Evolutionary conservation across 441 rosid genomes (phyloP).

Genomic region (Gossypium schwendimanii): DNA sequence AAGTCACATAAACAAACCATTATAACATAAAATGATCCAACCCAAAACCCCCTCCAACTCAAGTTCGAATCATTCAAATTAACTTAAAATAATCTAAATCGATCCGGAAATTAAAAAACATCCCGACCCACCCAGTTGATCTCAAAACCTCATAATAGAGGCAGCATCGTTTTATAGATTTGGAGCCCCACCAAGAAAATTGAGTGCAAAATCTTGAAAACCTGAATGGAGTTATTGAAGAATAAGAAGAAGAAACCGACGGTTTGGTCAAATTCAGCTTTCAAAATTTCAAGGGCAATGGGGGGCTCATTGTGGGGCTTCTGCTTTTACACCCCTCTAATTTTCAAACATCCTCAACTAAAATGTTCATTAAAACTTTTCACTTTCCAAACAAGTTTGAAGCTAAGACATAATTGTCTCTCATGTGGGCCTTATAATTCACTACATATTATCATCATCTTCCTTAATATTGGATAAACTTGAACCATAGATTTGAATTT

Average conservation of each 20-base stretch:
- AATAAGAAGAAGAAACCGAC: neutral
- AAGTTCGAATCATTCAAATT: no score
- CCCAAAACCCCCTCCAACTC: no score
- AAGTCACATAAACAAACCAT: no score
- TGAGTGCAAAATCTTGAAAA: neutral
- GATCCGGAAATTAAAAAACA: no score
- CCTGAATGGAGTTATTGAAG: constrained; percentile 1
- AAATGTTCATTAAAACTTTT: neutral
- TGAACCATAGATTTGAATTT: neutral
- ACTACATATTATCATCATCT: neutral
- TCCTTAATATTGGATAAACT: neutral
- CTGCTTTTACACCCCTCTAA: neutral
- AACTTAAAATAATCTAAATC: no score
- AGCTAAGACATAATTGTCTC: neutral
- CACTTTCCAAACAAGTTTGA: neutral
- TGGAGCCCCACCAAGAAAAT: constrained; percentile 2
- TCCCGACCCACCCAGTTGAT: no score
- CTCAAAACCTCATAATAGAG: neutral
- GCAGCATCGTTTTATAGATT: neutral
- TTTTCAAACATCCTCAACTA: neutral
- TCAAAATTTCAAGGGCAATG: no score
- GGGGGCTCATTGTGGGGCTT: neutral
- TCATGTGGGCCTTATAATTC: neutral
- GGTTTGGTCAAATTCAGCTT: neutral
- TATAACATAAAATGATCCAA: no score